Evolutionary conservation across 2,329 filamentous ascomycete species (phyloP), one percentile per base, ranked within the genome.

Genomic region (Fusarium scirpi): DNA sequence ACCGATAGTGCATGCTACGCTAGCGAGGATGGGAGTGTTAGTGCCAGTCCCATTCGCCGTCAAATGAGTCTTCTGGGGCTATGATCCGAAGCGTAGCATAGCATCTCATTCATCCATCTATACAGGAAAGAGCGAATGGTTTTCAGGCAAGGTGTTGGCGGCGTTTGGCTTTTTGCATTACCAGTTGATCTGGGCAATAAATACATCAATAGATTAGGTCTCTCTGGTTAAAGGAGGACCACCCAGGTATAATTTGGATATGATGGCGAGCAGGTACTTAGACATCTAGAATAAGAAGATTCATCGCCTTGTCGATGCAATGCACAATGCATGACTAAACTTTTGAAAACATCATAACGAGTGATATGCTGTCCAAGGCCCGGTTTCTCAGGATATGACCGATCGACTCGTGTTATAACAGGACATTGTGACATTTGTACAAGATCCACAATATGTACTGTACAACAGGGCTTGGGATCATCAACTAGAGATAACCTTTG

Each of bases 1-100:
- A 95, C 96, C 30, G 95, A 97, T 73, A 90, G 88, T 48, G 89
- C 86, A 40, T 90, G 85, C 77, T 90, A 91, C 77, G 86, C 89
- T 38, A 94, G 91, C 75, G 92, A 94, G 78, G 92, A 93, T 66
- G 90, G 89, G 54, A 91, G 89, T 75, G 87, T 83, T 52, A 85
- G 86, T 52, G 89, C 90, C 15, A 92, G 90, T 75, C 91, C 91
- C 8, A 82, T 93, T 71, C 85, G 90, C 73, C 85, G 91, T 71
- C 90, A 93, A 78, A 92, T 93, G 91, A 92, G 90, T 78, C 82
- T 93, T 72, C 78, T 94, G 71, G 90, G 89, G 6, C 56, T 81
- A 34, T 82, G 64, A 66, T 69, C 25, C 8, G 15, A 20, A 24
- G 34, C 15, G n/a, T 25, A 44, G 22, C 25, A 44, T 41, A 24